Conservation (phyloP, 208 protist genomes). For the Acanthamoeba healyi region DNA sequence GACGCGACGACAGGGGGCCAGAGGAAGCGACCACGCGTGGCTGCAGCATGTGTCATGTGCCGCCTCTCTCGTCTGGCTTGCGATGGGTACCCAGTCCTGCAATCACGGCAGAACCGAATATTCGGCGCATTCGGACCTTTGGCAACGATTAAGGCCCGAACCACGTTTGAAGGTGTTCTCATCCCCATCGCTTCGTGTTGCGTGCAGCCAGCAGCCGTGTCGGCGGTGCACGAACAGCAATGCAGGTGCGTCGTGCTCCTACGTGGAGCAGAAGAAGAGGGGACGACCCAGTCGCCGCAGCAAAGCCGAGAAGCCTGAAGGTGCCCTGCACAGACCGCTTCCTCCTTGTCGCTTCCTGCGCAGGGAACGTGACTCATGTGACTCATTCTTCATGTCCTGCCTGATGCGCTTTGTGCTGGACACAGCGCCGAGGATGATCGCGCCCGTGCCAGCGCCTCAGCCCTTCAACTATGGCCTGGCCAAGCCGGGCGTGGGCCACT, state of each 20-base stretch:
- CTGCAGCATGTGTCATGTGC: slow-evolving; percentile 28
- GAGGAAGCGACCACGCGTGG: not conserved
- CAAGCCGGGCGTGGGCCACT: too few relatives aligned
- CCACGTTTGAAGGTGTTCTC: too few relatives aligned
- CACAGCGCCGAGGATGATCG: too few relatives aligned
- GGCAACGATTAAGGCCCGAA: too few relatives aligned
- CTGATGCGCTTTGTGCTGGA: too few relatives aligned
- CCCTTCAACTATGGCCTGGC: too few relatives aligned
- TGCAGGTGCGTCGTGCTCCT: not conserved
- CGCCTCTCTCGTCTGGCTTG: slow-evolving; percentile 7
- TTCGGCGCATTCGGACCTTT: too few relatives aligned
- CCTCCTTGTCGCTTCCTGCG: too few relatives aligned
- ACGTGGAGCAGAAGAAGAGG: slow-evolving; percentile 30
- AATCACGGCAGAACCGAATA: not conserved
- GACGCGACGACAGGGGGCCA: not conserved
- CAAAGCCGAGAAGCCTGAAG: not conserved
- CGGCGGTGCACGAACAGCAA: not conserved
- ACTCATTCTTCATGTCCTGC: too few relatives aligned
- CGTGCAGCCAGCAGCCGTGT: not conserved
- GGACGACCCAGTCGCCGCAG: not conserved
- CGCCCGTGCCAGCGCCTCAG: too few relatives aligned
- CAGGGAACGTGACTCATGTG: too few relatives aligned
- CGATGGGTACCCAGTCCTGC: slow-evolving; percentile 25
- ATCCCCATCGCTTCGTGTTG: not conserved
- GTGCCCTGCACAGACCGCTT: not conserved